Base-by-base conservation (phyloP, 805 yeast genomes). In the Lipomyces sp. region DNA sequence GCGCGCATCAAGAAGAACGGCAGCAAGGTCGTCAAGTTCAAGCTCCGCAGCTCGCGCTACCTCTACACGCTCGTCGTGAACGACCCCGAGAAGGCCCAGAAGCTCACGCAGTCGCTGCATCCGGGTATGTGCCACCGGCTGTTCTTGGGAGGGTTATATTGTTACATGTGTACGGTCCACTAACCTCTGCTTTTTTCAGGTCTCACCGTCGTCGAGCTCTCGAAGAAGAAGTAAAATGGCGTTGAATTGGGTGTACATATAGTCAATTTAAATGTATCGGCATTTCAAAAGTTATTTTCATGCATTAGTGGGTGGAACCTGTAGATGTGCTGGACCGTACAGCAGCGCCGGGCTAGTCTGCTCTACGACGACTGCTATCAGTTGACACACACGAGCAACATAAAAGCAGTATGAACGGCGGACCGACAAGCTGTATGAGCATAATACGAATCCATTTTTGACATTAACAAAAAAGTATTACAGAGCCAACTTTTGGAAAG, bases 61-160 rank as follows among this genome's bases (percentile, higher is more conserved):
- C 83, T 88, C 72, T 93, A 93, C 86, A 93, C 98, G 67, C 81
- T 91, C 76, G 86, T 86, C 66, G 91, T 93, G 70, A 82, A 85
- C 79, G 98, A 93, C 75, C 85, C 88, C 70, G 84, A 87, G 75
- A 90, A 89, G 83, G 98, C 98, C 70, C 83, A 86, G 84, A 93
- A 93, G 82, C 82, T 93, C 78, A 83, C 86, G 72, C 96, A 90
- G 81, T 86, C 98, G 70, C 81, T 93, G 70, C 97, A 98, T 75
- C 95, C 98, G 74, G 66, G 70, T 53, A 45, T 32, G 60, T 37
- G 26, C 24, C 26, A 36, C 23, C 38, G 21, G 29, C 21, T 29
- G 13, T 32, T 2, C 10, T 19, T 2, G 18, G n/a, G 10, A 4
- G 13, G 42, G 14, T 4, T 39, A 5, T 45, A 13, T 29, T 8